Evolutionary conservation across 768 basidiomycete species (phyloP), one percentile per base, ranked within the genome.

Genomic region (Xerocomus brunneocitrinus): DNA sequence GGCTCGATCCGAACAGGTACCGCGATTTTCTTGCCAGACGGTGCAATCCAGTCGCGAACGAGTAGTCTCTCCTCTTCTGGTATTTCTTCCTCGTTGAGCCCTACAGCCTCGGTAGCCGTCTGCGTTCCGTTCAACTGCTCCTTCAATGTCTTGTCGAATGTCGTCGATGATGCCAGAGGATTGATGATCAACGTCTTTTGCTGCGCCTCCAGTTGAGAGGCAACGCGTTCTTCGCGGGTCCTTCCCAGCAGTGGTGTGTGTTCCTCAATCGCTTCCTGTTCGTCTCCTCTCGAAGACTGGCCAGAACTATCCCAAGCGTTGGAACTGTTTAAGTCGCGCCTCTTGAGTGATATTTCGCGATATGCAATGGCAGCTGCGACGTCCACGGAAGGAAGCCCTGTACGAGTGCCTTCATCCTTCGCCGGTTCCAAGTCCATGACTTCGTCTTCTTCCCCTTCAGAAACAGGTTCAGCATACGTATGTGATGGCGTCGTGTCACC

Each of bases 1-100:
- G 97, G 97, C 69, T 99, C 97, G 44, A 99, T 82, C 50, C 97
- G 82, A n/a, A 99, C 88, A 25, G 95, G 94, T 3, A 98, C 83
- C 0, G 93, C 83, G 53, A 99, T 95, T 58, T 80, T 79, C 76
- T 98, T 98, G 10, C 95, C 95, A 39, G 78, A 72, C 0, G 91
- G 89, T 1, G 95, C 95, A 25, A 67, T 74, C 85, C 87, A 91
- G 54, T 82, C 80, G 51, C 85, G 76, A 49, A 78, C 80, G 44
- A 88, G 65, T 14, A 86, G 67, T 55, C 83, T 78, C 57, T 85
- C 83, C 22, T 81, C 76, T 53, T 64, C 69, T 10, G 63, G 65
- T 50, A 69, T 65, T 24, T 65, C 61, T 36, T 69, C 73, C 19
- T 69, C 73, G 30, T 74, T 74, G 40, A 73, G 58, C 14, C 74